A percentile compares a stretch with the other conserved stretches of the same genome.
Evolutionary conservation across 768 basidiomycete genomes (phyloP).

Genomic region (Auriculariales sp.): DNA sequence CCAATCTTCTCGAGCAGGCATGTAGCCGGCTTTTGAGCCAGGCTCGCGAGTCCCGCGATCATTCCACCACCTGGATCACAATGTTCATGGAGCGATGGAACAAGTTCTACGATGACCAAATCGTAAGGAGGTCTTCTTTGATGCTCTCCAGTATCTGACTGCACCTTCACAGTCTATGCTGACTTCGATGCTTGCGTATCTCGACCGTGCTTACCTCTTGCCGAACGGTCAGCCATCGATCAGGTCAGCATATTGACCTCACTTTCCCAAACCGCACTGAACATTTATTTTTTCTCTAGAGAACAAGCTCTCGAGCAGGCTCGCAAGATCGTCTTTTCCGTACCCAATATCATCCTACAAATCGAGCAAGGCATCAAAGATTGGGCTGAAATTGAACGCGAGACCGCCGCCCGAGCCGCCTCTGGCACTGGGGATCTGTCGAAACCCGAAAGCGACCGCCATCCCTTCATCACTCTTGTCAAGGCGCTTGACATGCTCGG

Average conservation of each 20-base stretch:
- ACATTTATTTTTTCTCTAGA: constrained; percentile 8
- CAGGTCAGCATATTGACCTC: constrained; percentile 27
- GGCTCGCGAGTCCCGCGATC: constrained; percentile 4
- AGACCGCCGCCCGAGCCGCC: constrained; percentile 9
- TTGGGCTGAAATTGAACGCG: constrained; percentile 45
- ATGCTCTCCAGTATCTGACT: constrained; percentile 3
- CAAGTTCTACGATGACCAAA: constrained; percentile 47
- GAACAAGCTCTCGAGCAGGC: constrained; percentile 46
- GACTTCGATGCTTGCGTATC: constrained; percentile 48
- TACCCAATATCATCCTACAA: constrained; percentile 21
- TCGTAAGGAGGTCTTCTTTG: constrained; percentile 30
- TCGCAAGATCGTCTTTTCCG: constrained; percentile 30
- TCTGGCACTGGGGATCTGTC: background rate
- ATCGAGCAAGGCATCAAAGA: constrained; percentile 30
- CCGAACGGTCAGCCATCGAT: constrained; percentile 25
- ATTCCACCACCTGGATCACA: constrained; percentile 38
- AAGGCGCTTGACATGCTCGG: constrained; percentile 40
- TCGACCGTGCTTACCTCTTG: constrained; percentile 54
- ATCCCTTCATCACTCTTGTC: constrained; percentile 35
- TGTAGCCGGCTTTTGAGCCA: constrained; percentile 24
- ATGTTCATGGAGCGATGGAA: constrained; percentile 37
- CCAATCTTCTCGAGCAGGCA: constrained; percentile 45
- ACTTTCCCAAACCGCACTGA: constrained; percentile 1
- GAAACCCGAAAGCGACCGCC: constrained; percentile 14
- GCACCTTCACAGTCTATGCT: constrained; percentile 31